Base-by-base conservation (phyloP, 2,329 filamentous ascomycete species). In the Cercospora nicotianae region DNA sequence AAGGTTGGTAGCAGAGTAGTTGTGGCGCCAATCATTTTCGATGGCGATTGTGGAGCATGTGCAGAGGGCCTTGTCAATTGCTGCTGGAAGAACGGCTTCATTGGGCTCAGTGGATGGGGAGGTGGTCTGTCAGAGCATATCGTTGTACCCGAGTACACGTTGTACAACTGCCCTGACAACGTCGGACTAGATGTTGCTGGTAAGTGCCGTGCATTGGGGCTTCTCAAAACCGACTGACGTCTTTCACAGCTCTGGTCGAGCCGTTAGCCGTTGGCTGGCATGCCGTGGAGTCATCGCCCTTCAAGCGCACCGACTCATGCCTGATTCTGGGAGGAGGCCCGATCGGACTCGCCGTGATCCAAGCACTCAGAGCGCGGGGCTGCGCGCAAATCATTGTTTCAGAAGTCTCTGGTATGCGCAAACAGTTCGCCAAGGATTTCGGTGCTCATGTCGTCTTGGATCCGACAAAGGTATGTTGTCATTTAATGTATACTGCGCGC, bases 241-340 rank as follows among this genome's bases (percentile, higher is more conserved):
- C 4, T 30, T 39, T 18, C n/a, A 20, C 48, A 78, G 85, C 85
- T 0, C 78, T 87, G 31, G 80, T 86, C 55, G 85, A 87, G 72
- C 85, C 85, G 1, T 77, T 87, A 0, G 80, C 85, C 3, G 85
- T 87, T 1, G 85, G 83, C 18, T 87, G 84, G 84, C 85, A 87
- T 71, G 84, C 84, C 2, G 83, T 87, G 36, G 82, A 83, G 58
- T 80, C 83, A 63, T 84, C 82, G 42, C 81, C 82, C 0, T 84
- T 82, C 77, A 82, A 83, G 69, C 73, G 77, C 5, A 81, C 80
- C 18, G 80, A 85, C 65, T 75, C 80, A 0, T 83, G 80, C 0
- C 75, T 87, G 20, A 79, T 87, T 16, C 77, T 87, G 1, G 85
- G 85, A 16, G 84, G 83, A 18, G 85, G 85, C 1, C 85, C 85